Base-by-base conservation (phyloP, 257 asterid species). In the Mitragyna speciosa region DNA sequence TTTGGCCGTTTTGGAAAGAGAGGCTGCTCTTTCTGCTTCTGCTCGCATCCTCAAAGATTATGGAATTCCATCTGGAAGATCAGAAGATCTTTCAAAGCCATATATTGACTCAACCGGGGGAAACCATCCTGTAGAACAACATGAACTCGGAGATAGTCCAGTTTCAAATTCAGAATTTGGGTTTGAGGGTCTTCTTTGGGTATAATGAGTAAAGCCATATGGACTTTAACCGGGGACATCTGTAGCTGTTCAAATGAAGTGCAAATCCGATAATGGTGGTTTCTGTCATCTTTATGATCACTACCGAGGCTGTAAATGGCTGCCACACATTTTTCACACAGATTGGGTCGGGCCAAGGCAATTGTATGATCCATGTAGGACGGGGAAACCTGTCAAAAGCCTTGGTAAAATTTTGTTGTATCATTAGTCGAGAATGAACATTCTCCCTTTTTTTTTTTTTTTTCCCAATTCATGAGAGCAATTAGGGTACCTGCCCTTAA, bases 61-160 rank as follows among this genome's bases (percentile, higher is more conserved):
- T 30, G 97, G 97, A 54, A 93, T 95, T 86, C 97, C 99, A 77
- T 88, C 94, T 12, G 93, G 85, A 88, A 92, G 98, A 87, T 93
- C 98, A 2, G 69, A 84, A 0, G 98, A 92, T 87, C 96, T 95
- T 31, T 75, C 76, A 70, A 91, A 81, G 36, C 97, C 97, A 30
- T 95, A 93, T 22, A 78, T 85, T 39, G 94, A 90, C 78, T 70
- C 82, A 11, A 77, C 56, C 1, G 88, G 70, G 48, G 85, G 82
- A 68, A 81, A 72, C 15, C 87, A 82, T 63, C 80, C 84, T 7
- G 30, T 56, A n/a, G 81, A 87, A 78, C 89, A 85, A 47, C 79
- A 70, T 16, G 91, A 92, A 78, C 89, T 85, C 56, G 94, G 90
- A 28, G 97, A 92, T 30, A 79, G 86, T 83, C 91, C 96, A 7